Percentiles rank a stretch among this genome's conserved stretches.
These are phyloP conservation scores for Colletotrichum falcatum DNA, from an alignment of 2,329 filamentous ascomycete genomes.

Conservation along the genomic window DNA sequence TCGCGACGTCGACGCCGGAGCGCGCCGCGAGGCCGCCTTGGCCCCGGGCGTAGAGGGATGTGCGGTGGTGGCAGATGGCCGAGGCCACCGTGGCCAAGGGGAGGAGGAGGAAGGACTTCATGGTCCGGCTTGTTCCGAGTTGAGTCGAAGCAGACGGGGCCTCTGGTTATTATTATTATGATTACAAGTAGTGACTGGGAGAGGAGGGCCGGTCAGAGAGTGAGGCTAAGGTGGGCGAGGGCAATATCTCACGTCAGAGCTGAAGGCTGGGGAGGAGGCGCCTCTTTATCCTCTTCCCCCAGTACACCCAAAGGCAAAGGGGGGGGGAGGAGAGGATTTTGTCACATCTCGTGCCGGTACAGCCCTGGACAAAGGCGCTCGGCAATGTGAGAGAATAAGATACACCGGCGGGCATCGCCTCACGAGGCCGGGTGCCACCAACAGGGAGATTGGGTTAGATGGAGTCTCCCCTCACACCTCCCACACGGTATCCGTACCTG, in stretches of 20 bases:
- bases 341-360: not conserved
- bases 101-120: conserved; percentile 43
- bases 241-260: not conserved
- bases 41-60: conserved; percentile 49
- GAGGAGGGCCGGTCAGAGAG: not conserved
- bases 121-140: conserved; percentile 28
- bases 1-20: conserved; percentile 49
- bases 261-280: not conserved
- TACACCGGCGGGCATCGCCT: conserved; percentile 15
- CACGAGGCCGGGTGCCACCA: conserved; percentile 24
- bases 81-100: conserved; percentile 42
- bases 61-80: conserved; percentile 51
- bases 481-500: not conserved
- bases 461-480: not conserved
- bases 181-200: not conserved
- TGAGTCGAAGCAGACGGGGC: not conserved
- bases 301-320: not conserved
- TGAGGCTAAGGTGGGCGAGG: not conserved
- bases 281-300: conserved; percentile 28
- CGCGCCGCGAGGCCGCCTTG: not conserved
- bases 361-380: not conserved
- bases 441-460: not conserved
- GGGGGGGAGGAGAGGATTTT: not conserved
- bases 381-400: not conserved
- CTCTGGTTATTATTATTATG: not conserved